Percentiles rank a stretch among this genome's conserved stretches.
Evolutionary conservation across 306 rosid genomes (phyloP).

Genomic region (Spatholobus suberectus): DNA sequence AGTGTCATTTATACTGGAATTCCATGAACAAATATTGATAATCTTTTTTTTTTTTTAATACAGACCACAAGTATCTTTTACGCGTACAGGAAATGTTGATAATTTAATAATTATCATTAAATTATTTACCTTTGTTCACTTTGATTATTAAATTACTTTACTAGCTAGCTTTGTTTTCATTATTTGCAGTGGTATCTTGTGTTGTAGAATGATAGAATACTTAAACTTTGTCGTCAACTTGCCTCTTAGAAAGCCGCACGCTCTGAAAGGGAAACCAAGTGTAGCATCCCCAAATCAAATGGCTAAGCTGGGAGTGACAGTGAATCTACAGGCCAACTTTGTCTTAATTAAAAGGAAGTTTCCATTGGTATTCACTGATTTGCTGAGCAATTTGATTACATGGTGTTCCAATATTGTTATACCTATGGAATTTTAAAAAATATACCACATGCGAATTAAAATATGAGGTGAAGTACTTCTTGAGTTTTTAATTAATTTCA

Average conservation of each 20-base stretch:
- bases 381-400: conserved; percentile 26
- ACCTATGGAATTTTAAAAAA: neutral
- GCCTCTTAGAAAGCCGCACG: neutral
- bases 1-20: neutral
- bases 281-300: conserved; percentile 17
- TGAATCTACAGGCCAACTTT: neutral
- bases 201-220: conserved; percentile 15
- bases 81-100: too few species aligned
- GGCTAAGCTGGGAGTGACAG: neutral
- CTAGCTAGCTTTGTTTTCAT: conserved; percentile 16
- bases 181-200: conserved; percentile 26
- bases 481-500: conserved; percentile 20
- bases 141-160: neutral
- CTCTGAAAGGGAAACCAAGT: conserved; percentile 22
- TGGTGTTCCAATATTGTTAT: neutral
- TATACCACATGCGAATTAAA: conserved; percentile 15
- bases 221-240: conserved; percentile 24
- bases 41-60: too few species aligned
- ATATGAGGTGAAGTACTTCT: conserved; percentile 6
- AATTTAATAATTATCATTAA: neutral
- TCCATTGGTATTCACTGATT: neutral
- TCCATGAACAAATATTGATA: neutral
- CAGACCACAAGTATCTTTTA: too few species aligned
- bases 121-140: neutral
- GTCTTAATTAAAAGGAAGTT: neutral